Base-by-base conservation (phyloP, 345 rosid genomes). In the Moricandia moricandioides region DNA sequence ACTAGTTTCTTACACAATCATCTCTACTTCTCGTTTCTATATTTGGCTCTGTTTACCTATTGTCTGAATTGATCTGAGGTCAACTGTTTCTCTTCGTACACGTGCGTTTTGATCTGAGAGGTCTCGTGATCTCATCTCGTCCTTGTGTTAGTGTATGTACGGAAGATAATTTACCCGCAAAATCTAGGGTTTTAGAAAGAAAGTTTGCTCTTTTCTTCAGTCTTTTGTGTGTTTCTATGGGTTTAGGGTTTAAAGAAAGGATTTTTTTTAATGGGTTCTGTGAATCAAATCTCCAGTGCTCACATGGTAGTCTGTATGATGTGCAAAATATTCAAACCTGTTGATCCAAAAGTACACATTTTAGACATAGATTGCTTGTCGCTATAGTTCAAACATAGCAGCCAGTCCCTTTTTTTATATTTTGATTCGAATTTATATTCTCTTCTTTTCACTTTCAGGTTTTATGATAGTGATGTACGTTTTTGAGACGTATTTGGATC, bases 391-490 rank as follows among this genome's bases (percentile, higher is more conserved):
- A 65, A 59, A n/a, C 40, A 40, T 45, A n/a, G n/a, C n/a, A n/a
- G n/a, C n/a, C n/a, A n/a, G n/a, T n/a, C n/a, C n/a, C n/a, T n/a
- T n/a, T n/a, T n/a, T n/a, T n/a, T n/a, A n/a, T n/a, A n/a, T n/a
- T n/a, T n/a, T n/a, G n/a, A n/a, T n/a, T 60, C 11, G 47, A 16
- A 27, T 51, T 45, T 18, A 3, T 30, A 1, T 63, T 62, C 17
- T 8, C 43, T 21, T 8, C 1, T 67, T 17, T 14, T 24, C 12
- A 14, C 5, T 83, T 75, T 8, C 86, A 92, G 99, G 97, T 77
- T 91, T 96, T 81, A 92, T 96, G 97, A 79, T 92, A 73, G 80
- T 92, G 57, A 87, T 92, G 96, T 92, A 96, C 66, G 17, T 91
- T 62, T 89, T 96, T 74, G 99, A 96, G 81, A 84, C 89, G 2